A percentile compares a stretch with the other conserved stretches of the same genome.
Conservation (phyloP, 306 rosid species). For the Citrullus amarus region DNA sequence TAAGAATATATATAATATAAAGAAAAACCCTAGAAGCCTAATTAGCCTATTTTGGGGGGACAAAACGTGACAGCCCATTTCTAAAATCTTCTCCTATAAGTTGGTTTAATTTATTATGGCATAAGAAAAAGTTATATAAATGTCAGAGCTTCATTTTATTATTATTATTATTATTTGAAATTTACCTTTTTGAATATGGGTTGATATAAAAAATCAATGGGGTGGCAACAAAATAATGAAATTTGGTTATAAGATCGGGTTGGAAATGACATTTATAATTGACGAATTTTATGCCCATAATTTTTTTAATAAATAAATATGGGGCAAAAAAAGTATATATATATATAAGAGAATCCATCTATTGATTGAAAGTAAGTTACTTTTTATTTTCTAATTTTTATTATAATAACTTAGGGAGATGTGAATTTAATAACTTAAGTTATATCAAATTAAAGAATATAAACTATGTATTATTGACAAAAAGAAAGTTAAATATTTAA, state of each 20-base stretch:
- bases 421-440: no score
- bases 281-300: no score
- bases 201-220: background rate
- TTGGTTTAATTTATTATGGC: background rate
- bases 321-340: no score
- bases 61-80: conserved; percentile 1
- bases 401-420: no score
- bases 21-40: background rate
- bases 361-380: no score
- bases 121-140: background rate
- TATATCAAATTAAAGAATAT: no score
- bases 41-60: background rate
- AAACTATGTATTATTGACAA: no score
- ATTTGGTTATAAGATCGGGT: background rate
- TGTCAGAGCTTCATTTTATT: background rate
- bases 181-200: background rate
- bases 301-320: no score
- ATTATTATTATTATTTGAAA: background rate
- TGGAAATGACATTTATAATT: background rate
- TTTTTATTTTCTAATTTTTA: no score
- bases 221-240: background rate
- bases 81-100: background rate
- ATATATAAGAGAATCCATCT: no score
- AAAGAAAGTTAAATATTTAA: no score
- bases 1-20: background rate